A percentile compares a stretch with the other conserved stretches of the same genome.
phyloP scores from a whole-genome alignment of 2,329 filamentous ascomycete species.

The Penicillium sp. region DNA sequence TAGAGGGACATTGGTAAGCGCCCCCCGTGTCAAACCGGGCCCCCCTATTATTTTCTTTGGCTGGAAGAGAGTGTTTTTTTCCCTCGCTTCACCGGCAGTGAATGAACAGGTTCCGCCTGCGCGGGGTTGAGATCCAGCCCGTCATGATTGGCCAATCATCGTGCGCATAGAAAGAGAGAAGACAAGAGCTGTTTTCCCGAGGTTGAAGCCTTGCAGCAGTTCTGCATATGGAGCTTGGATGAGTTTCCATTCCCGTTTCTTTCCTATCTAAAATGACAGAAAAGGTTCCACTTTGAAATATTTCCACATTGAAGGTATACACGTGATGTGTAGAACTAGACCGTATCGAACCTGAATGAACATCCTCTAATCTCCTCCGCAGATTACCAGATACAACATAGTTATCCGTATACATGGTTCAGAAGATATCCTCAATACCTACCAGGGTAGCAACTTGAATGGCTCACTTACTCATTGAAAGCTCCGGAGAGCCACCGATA shows the following conservation, averaged over 20 bases:
- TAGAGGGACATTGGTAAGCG: constrained; percentile 7
- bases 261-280: constrained; percentile 22
- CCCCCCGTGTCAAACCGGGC: not conserved
- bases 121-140: constrained; percentile 35
- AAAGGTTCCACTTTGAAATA: not conserved
- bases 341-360: not conserved
- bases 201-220: constrained; percentile 39
- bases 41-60: constrained; percentile 10
- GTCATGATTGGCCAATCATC: constrained; percentile 34
- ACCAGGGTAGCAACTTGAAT: not conserved
- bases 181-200: constrained; percentile 35
- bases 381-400: not conserved
- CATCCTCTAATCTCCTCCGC: not conserved
- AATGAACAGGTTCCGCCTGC: constrained; percentile 36
- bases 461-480: not conserved
- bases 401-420: not conserved
- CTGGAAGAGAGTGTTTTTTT: not conserved
- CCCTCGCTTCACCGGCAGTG: constrained; percentile 35
- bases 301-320: not conserved
- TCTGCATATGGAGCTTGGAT: constrained; percentile 15
- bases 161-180: constrained; percentile 20
- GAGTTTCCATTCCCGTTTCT: constrained; percentile 19
- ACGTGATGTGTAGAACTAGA: not conserved
- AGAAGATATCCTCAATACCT: not conserved
- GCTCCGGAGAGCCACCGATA: constrained; percentile 14